These are phyloP conservation scores for Rhizoclosmatium globosum DNA, from an alignment of 192 early-diverging fungal species.

Conservation along the genomic window DNA sequence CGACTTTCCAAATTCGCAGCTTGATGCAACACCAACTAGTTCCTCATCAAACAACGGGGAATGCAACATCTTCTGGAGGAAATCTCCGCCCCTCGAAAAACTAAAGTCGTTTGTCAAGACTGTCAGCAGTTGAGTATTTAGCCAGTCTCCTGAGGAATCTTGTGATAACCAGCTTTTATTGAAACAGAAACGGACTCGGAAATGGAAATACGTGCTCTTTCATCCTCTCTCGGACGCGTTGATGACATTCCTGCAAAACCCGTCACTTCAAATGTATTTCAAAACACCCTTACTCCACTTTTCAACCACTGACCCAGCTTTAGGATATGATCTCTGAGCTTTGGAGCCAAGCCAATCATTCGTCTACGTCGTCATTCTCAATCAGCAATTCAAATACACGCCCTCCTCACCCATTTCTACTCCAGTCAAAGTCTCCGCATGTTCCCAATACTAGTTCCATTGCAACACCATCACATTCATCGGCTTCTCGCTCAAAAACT, in stretches of 20 bases:
- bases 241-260: not conserved
- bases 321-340: constrained; percentile 16
- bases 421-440: not conserved
- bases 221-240: not conserved
- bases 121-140: not conserved
- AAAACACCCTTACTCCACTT: not conserved
- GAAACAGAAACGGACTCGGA: not conserved
- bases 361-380: not conserved
- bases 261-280: not conserved
- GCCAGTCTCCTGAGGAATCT: not conserved
- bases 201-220: not conserved
- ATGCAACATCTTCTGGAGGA: constrained; percentile 12
- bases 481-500: not conserved
- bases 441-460: not conserved
- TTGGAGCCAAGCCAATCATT: not conserved
- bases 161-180: not conserved
- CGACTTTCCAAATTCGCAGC: too few relatives aligned
- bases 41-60: not conserved
- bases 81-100: constrained; percentile 24
- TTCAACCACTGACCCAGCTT: not conserved
- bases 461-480: not conserved
- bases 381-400: not conserved
- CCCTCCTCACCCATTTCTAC: not conserved
- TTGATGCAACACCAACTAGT: too few relatives aligned
- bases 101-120: not conserved